These are phyloP conservation scores for Tremella mesenterica DNA, from an alignment of 768 basidiomycete species.

Conservation along the genomic window DNA sequence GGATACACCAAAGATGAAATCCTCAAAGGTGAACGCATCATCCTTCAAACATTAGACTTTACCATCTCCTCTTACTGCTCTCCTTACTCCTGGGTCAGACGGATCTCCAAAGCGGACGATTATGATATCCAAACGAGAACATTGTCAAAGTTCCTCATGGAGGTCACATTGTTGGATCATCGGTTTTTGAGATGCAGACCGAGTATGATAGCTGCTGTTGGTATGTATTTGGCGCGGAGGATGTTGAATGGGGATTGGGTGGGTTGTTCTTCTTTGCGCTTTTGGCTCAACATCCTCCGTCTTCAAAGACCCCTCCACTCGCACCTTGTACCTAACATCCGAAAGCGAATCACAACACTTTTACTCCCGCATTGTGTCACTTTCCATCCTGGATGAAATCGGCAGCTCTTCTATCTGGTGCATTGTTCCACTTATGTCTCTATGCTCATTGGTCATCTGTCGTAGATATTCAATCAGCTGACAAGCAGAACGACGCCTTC, in stretches of 20 bases:
- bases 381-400: too few species aligned
- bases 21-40: slow-evolving; percentile 92
- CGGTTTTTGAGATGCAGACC: slow-evolving; percentile 90
- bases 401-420: too few species aligned
- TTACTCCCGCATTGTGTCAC: too few species aligned
- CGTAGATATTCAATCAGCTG: neutral
- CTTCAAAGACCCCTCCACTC: too few species aligned
- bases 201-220: slow-evolving; percentile 84
- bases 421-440: neutral
- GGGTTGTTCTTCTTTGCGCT: slow-evolving; percentile 46
- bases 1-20: slow-evolving; percentile 92
- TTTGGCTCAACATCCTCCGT: too few species aligned
- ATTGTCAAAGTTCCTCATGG: slow-evolving; percentile 92
- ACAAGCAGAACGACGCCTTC: slow-evolving; percentile 69
- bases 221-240: slow-evolving; percentile 89
- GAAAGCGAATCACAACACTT: too few species aligned
- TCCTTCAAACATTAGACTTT: slow-evolving; percentile 87
- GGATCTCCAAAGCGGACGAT: slow-evolving; percentile 96
- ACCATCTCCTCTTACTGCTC: slow-evolving; percentile 95
- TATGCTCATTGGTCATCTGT: neutral
- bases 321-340: too few species aligned
- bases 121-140: slow-evolving; percentile 97
- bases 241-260: slow-evolving; percentile 98
- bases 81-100: slow-evolving; percentile 97
- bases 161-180: slow-evolving; percentile 86